Evolutionary conservation across 257 asterid genomes (phyloP).

Genomic region (Plectranthus barbatus): DNA sequence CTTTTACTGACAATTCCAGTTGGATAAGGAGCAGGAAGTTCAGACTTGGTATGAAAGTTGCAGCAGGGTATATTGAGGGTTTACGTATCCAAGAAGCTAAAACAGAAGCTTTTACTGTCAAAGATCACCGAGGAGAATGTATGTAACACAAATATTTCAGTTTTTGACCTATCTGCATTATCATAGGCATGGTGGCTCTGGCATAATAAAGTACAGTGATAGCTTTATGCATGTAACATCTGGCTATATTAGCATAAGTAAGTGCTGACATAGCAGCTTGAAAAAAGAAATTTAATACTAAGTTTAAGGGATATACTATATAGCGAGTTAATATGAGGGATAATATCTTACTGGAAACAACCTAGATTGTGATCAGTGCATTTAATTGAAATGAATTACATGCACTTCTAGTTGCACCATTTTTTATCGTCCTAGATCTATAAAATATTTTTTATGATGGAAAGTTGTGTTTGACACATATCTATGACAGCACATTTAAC

Average conservation of each 20-base stretch:
- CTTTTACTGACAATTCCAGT: constrained; percentile 94
- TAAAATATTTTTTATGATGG: not conserved
- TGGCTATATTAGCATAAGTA: not conserved
- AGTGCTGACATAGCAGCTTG: not conserved
- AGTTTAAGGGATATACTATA: not conserved
- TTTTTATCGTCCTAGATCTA: not conserved
- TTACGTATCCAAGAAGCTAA: constrained; percentile 85
- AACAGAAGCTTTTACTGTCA: constrained; percentile 92
- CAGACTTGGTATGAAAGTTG: constrained; percentile 86
- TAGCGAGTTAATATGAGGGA: not conserved
- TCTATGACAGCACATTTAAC: not conserved
- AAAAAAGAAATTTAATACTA: not conserved
- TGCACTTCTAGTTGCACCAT: not conserved
- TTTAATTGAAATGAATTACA: not conserved
- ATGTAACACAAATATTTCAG: constrained; percentile 16
- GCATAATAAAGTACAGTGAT: not conserved
- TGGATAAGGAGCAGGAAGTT: constrained; percentile 98
- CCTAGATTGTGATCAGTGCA: not conserved
- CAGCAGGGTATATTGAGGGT: constrained; percentile 79
- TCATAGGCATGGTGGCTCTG: not conserved
- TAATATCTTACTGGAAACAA: not conserved
- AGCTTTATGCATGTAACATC: not conserved
- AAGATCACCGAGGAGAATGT: constrained; percentile 99
- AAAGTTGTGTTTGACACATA: not conserved
- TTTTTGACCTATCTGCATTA: not conserved